Evolutionary conservation across 1,139 yeast genomes (phyloP), one percentile per base, ranked within the genome.

Genomic region (Diutina rugosa): DNA sequence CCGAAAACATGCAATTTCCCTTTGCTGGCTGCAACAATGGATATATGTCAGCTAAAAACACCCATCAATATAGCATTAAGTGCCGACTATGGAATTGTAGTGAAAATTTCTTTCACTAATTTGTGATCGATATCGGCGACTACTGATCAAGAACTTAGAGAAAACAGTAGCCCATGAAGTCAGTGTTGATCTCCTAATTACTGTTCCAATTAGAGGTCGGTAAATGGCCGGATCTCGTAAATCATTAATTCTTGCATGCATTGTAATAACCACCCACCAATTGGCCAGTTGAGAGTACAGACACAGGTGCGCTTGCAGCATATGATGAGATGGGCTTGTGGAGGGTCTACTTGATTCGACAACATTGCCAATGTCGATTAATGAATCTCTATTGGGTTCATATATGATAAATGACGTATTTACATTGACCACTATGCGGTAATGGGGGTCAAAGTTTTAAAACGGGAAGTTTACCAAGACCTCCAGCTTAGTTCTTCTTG

Each of bases 401-500:
- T 18, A 44, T 44, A 44, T 44, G 46, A 44, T 44, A 49, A 49
- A 49, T 49, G 53, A 49, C 53, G 53, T 49, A 49, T 49, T 49
- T 49, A 49, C 53, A 49, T 49, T 49, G 53, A 32, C 53, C 53
- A 26, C n/a, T 21, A 49, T 49, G 53, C 41, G 29, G 16, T 32
- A 7, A 44, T 49, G 32, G 41, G 41, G 51, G 51, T 14, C 53
- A 16, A 49, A 49, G 44, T 32, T 47, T 47, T 28, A 14, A 28
- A 10, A 35, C 41, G 41, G 41, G 41, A 35, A 35, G 41, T 35
- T 35, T 35, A 35, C 51, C 49, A 18, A 14, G 28, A 12, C 49
- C 49, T 28, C 49, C 18, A 18, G 54, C 29, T 51, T 38, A 38
- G 10, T 51, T 55, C 65, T 74, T 79, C 74, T 82, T 81, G 77